Percentiles rank a stretch among this genome's conserved stretches.
Evolutionary conservation across 768 basidiomycete species (phyloP).

Genomic region (Pleurotus cornucopiae): DNA sequence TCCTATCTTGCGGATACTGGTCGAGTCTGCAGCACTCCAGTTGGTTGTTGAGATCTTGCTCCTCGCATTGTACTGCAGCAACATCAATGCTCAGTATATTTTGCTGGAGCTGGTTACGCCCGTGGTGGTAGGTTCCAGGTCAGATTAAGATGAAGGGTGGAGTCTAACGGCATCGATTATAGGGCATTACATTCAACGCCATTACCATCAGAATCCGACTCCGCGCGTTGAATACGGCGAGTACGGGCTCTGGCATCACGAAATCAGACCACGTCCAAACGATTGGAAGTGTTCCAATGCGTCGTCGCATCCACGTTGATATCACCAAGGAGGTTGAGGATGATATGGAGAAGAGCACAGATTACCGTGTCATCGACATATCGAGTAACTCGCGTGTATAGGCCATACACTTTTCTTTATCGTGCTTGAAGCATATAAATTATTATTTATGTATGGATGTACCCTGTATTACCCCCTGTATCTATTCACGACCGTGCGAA

Average conservation of each 20-base stretch:
- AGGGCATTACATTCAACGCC: slow-evolving; percentile 20
- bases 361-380: too few relatives aligned
- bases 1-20: slow-evolving; percentile 16
- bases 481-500: not conserved
- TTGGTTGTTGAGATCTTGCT: slow-evolving; percentile 13
- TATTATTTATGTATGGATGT: too few relatives aligned
- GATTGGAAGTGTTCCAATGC: slow-evolving; percentile 8
- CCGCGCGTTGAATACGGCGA: slow-evolving; percentile 4
- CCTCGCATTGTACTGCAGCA: slow-evolving; percentile 13
- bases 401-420: too few relatives aligned
- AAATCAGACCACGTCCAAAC: not conserved
- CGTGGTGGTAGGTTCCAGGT: slow-evolving; percentile 8
- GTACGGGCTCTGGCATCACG: not conserved
- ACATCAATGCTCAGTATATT: slow-evolving; percentile 18
- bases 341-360: not conserved
- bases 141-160: not conserved
- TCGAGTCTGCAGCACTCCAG: slow-evolving; percentile 17
- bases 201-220: slow-evolving; percentile 19
- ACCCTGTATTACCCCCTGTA: not conserved
- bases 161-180: too few relatives aligned
- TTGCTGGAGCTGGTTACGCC: slow-evolving; percentile 13
- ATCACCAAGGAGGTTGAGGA: not conserved
- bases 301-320: slow-evolving; percentile 6
- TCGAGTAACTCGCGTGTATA: too few relatives aligned
- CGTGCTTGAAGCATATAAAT: too few relatives aligned